Percentiles rank a stretch among this genome's conserved stretches.
Conservation (phyloP, 192 early-diverging fungal species). For the Rhizophlyctis rosea region DNA sequence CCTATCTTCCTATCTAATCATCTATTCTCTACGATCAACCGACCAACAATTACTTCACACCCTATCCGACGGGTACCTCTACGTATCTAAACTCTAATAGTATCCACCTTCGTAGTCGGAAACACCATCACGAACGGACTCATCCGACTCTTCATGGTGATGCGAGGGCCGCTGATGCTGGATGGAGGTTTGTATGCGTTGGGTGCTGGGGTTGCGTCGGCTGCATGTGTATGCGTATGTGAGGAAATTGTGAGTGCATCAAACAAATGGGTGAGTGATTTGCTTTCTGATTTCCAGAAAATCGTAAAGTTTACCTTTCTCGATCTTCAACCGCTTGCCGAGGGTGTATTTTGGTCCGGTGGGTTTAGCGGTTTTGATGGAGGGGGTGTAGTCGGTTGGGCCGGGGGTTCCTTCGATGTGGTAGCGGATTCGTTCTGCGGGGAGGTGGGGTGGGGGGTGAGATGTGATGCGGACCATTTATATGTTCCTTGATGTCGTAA, state of each 20-base stretch:
- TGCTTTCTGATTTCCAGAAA: too few relatives aligned
- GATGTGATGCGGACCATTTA: not conserved
- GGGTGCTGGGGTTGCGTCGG: conserved; percentile 45
- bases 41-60: too few relatives aligned
- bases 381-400: conserved; percentile 41
- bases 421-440: conserved; percentile 20
- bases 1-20: too few relatives aligned
- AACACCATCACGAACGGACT: conserved; percentile 50
- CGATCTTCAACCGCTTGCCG: conserved; percentile 22
- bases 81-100: conserved; percentile 33
- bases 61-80: too few relatives aligned
- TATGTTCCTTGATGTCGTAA: not conserved
- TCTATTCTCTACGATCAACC: too few relatives aligned
- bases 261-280: not conserved
- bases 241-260: not conserved
- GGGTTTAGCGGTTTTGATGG: conserved; percentile 15
- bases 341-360: conserved; percentile 46
- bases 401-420: too few relatives aligned
- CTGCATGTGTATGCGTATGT: conserved; percentile 10
- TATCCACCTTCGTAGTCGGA: conserved; percentile 44
- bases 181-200: conserved; percentile 37
- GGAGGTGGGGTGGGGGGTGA: conserved; percentile 9
- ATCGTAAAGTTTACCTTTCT: not conserved
- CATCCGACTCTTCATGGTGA: conserved; percentile 46
- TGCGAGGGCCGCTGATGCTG: conserved; percentile 15